Evolutionary conservation across 495 filamentous ascomycete species (phyloP), one percentile per base, ranked within the genome.

Genomic region (Usnea hakonensis): DNA sequence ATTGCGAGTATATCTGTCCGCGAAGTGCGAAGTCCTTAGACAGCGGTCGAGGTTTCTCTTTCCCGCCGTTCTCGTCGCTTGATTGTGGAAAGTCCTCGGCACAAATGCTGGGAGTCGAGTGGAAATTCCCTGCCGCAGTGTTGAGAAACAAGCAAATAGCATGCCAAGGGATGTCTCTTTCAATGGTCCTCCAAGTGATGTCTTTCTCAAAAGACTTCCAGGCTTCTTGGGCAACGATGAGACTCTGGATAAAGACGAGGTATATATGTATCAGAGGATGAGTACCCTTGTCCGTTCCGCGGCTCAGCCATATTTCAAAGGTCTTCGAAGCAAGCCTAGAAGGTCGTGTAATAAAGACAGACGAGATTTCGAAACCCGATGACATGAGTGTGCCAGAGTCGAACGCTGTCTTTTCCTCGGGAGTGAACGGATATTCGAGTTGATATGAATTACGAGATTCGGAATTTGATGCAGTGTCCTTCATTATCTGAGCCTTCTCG

Each of bases 1-100:
- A 56, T 13, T 33, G 33, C 84, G 79, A 5, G 81, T 82, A 46
- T 35, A 65, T 80, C 19, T 56, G 54, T 0, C 92, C 93, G 13
- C 87, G 82, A 57, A 95, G 83, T 0, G 85, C 77, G 63, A 85
- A 96, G 64, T 97, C 93, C 64, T 97, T 93, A 0, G 90, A 86
- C 0, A 96, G 70, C 5, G 90, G 90, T 21, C 81, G 76, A 16
- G 67, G 74, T 8, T 60, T 55, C 17, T 76, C 80, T 41, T 84
- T 79, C 6, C 83, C 76, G 6, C 40, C 40, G 19, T 60, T 55
- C 17, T 76, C 80, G 38, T 84, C 79, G 8, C 83, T 76, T 6
- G 78, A 68, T 52, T 70, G 64, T 0, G 83, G 85, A 56, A 89
- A 87, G 32, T 32, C 53, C 1, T 65, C 64, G 37, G 78, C 69